Evolutionary conservation across 1,284 basidiomycete genomes (phyloP).

Genomic region (Malassezia slooffiae): DNA sequence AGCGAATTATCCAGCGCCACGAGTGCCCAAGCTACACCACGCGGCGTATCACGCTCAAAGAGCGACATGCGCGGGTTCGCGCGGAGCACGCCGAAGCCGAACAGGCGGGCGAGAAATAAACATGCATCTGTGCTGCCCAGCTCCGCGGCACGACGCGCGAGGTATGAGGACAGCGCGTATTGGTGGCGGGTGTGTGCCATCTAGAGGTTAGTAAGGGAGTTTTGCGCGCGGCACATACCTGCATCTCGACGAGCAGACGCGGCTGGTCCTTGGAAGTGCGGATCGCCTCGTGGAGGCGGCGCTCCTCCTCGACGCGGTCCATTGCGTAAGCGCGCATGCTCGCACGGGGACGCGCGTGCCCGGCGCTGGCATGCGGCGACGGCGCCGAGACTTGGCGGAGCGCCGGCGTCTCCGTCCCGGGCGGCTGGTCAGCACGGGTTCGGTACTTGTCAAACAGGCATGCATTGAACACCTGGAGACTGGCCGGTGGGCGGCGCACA

Average conservation of each 20-base stretch:
- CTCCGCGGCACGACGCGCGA: conserved; percentile 7
- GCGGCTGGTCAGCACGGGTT: no score
- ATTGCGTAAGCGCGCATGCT: conserved; percentile 13
- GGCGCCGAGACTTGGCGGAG: no score
- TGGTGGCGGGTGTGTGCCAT: conserved; percentile 6
- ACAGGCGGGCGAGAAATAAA: conserved; percentile 8
- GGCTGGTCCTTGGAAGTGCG: conserved; percentile 1
- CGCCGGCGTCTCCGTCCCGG: no score
- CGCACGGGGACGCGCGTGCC: no score
- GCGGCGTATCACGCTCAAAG: conserved; percentile 13
- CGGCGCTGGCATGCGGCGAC: no score
- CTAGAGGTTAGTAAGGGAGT: conserved; percentile 8
- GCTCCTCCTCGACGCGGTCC: conserved; percentile 4
- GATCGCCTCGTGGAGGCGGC: conserved; percentile 3
- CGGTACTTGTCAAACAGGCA: conserved; percentile 7
- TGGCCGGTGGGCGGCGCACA: conserved; percentile 5
- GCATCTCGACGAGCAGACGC: no score
- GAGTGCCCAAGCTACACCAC: conserved; percentile 12
- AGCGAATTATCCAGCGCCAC: conserved; percentile 2
- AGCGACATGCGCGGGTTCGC: neutral
- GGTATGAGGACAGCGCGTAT: conserved; percentile 5
- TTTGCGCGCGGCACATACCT: no score
- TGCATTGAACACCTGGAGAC: conserved; percentile 14
- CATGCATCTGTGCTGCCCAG: conserved; percentile 8
- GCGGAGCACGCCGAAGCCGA: conserved; percentile 13